Evolutionary conservation across 371 early-diverging fungal species (phyloP), one percentile per base, ranked within the genome.

Genomic region (Rhizopus stolonifer): DNA sequence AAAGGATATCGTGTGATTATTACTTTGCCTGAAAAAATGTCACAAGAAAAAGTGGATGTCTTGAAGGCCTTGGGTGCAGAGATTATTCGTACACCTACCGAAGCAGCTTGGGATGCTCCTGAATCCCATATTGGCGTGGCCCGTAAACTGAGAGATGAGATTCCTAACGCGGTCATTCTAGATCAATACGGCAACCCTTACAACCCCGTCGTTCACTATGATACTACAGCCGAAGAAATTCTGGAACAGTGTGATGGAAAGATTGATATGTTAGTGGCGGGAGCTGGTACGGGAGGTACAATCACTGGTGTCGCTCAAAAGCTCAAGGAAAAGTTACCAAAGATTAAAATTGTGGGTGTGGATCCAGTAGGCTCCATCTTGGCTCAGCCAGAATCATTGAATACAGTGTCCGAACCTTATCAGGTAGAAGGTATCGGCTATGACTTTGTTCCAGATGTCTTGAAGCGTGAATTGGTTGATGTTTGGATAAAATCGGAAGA

Each of bases 381-480:
- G 13, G 72, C 71, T 17, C 44, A 38, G 17, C 39, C 18, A 6
- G 44, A 46, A 22, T 25, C 49, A 25, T 36, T 29, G 3, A 25
- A 51, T 19, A 14, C 38, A 1, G 3, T 14, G 15, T 19, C 32
- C n/a, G 32, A 10, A 1, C 11, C 29, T 31, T 21, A 65, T 26
- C 65, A 81, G 54, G 80, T 90, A 17, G 92, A 91, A 62, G 91
- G 90, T 51, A 68, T 90, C n/a, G 92, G 92, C 3, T 84, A 77
- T 45, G 82, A 76, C 46, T 83, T 84, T 68, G 72, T 84, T 0
- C 90, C 91, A 8, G 53, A 67, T 3, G 71, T 81, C 2, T 55
- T 91, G 29, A 81, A 83, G 31, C 65, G 59, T n/a, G 49, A 57
- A 2, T 47, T 79, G 15, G 76, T 90, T 0, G 92, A 90, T 56